phyloP scores from a whole-genome alignment of 2,329 filamentous ascomycete genomes.

The Colletotrichum incanum region DNA sequence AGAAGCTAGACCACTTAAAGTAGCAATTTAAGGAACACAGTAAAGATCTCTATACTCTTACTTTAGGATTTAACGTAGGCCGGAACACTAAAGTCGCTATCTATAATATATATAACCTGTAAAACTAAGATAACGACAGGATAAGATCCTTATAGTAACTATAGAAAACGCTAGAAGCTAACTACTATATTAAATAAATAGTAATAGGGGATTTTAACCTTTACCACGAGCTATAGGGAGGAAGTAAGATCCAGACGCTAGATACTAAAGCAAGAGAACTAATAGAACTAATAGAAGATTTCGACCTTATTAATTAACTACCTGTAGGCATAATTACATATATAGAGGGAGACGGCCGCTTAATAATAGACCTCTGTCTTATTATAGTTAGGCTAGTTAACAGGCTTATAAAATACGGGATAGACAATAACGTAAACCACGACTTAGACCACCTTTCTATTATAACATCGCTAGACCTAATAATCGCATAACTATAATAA shows the following conservation, averaged over 20 bases:
- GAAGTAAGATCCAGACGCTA: not conserved
- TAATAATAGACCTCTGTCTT: conserved; percentile 8
- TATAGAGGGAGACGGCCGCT: not conserved
- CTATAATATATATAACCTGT: conserved; percentile 12
- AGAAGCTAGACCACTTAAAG: no score
- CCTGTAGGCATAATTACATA: conserved; percentile 8
- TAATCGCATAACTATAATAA: not conserved
- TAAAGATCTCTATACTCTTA: conserved; percentile 23
- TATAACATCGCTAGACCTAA: conserved; percentile 1
- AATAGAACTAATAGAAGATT: conserved; percentile 11
- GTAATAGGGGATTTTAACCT: conserved; percentile 6
- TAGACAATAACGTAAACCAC: conserved; percentile 7
- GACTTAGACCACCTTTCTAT: conserved; percentile 17
- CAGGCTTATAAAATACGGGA: conserved; percentile 9
- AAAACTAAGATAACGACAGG: not conserved
- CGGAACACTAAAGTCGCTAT: conserved; percentile 5
- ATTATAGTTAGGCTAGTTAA: not conserved
- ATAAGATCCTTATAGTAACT: conserved; percentile 1
- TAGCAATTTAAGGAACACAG: conserved; percentile 13
- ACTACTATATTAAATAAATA: not conserved
- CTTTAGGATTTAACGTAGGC: not conserved
- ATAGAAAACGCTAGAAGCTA: not conserved
- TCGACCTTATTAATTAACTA: conserved; percentile 8
- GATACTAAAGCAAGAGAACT: conserved; percentile 6
- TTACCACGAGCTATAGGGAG: conserved; percentile 14